Percentiles rank a stretch among this genome's conserved stretches.
phyloP scores from a whole-genome alignment of 352 stramenopile species.

The Thalassiosira oceanica region DNA sequence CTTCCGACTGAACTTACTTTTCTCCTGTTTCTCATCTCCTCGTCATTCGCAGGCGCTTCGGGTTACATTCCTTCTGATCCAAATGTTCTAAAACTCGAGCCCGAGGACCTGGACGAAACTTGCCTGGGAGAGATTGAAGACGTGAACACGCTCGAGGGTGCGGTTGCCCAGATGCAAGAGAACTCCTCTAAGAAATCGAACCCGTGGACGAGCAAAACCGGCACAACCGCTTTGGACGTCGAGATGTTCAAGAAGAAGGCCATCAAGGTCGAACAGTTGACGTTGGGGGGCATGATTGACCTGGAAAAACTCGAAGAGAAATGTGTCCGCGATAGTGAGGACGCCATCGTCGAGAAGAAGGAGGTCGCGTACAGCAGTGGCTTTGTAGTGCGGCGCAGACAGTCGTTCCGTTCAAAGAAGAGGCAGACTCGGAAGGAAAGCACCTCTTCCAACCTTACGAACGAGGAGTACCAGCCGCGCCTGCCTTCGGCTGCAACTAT shows the following conservation, averaged over 20 bases:
- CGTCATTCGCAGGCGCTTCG: neutral
- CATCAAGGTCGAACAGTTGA: conserved; percentile 41
- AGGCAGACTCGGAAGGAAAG: conserved; percentile 3
- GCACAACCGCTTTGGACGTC: conserved; percentile 19
- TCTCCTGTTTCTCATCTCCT: neutral
- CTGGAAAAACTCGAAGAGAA: conserved; percentile 41
- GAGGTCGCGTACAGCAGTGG: conserved; percentile 20
- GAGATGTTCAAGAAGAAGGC: conserved; percentile 40
- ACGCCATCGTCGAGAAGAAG: conserved; percentile 19
- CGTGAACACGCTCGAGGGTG: conserved; percentile 46
- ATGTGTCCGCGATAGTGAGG: conserved; percentile 33
- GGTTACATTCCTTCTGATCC: conserved; percentile 39
- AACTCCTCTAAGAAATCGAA: conserved; percentile 12
- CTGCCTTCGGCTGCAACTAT: conserved; percentile 14
- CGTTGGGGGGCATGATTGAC: conserved; percentile 42
- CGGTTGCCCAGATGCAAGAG: conserved; percentile 40
- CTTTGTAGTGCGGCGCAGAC: conserved; percentile 17
- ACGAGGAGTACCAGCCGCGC: conserved; percentile 29
- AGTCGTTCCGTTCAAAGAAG: neutral
- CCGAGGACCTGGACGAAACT: conserved; percentile 40
- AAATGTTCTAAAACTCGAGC: conserved; percentile 46
- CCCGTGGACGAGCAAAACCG: conserved; percentile 32
- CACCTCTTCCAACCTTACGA: neutral
- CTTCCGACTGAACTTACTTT: conserved; percentile 4
- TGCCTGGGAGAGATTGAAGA: conserved; percentile 55